These are phyloP conservation scores for Schoenoplectus tabernaemontani DNA, from an alignment of 202 grass and related monocot species.

Conservation along the genomic window DNA sequence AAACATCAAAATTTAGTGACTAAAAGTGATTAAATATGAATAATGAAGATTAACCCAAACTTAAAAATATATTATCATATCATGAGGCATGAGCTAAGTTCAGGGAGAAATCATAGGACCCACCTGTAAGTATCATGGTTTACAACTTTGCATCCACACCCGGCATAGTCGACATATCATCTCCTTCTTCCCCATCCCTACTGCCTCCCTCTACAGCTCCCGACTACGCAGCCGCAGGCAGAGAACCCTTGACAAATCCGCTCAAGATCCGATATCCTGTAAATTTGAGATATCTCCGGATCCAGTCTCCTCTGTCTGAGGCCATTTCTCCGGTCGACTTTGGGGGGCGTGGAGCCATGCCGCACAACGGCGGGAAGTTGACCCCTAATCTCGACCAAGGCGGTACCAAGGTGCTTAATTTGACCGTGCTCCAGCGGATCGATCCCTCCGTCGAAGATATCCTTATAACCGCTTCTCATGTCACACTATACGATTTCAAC, in stretches of 20 bases:
- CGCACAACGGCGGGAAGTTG: conserved; percentile 47
- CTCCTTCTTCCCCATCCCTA: background rate
- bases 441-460: conserved; percentile 84
- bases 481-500: conserved; percentile 86
- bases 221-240: conserved; percentile 17
- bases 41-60: too few relatives aligned
- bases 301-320: background rate
- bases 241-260: background rate
- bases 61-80: background rate
- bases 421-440: conserved; percentile 66
- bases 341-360: background rate
- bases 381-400: conserved; percentile 67
- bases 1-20: too few relatives aligned
- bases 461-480: conserved; percentile 73
- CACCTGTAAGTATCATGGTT: background rate
- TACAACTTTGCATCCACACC: background rate
- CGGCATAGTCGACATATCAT: background rate
- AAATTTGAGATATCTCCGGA: background rate
- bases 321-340: background rate
- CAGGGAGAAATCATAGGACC: background rate
- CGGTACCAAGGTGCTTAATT: conserved; percentile 48
- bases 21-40: too few relatives aligned
- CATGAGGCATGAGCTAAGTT: background rate
- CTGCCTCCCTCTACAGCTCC: background rate
- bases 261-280: background rate